Base-by-base conservation (phyloP, 106 monocot genomes). In the Apostasia shenzhenica region DNA sequence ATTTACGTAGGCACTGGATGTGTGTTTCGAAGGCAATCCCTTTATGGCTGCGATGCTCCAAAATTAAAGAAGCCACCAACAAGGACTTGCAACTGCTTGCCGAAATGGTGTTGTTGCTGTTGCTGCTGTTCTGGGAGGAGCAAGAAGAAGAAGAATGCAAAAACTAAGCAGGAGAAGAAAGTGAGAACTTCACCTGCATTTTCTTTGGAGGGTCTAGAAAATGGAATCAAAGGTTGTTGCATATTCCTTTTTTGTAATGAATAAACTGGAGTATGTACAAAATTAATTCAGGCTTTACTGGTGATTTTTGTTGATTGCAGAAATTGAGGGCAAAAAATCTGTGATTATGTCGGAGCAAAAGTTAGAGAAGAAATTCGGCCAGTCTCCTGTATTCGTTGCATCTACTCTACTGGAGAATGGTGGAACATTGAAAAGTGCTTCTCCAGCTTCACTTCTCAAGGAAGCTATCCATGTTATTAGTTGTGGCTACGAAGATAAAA, bases 51-150 rank as follows among this genome's bases (percentile, higher is more conserved):
- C 69, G 92, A 88, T 72, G 92, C 92, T 71, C 92, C 92, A 1
- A 92, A 92, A 68, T 56, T 69, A 0, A 92, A 92, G 80, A 92
- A 92, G 38, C 85, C 85, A 40, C 88, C 86, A 1, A 79, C 77
- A 38, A 86, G 85, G 71, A 88, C 88, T 54, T 88, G 92, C 83
- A 88, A 88, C 55, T 93, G 88, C 75, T 89, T 54, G 81, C 92
- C 92, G 3, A 88, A 88, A 48, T 89, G 88, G 88, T 81, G 78
- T 61, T 88, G 76, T 70, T 85, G 85, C 48, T 50, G 67, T 26
- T 79, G 71, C 43, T 84, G 88, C 51, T 88, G 50, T 67, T 67
- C 72, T 69, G 67, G 76, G 46, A 81, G 55, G 69, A 87, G 52
- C 68, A 75, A 61, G 52, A 61, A 68, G 75, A 75, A 68, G 61